Conservation (phyloP, 1,139 yeast genomes). For the Candida albicans region DNA sequence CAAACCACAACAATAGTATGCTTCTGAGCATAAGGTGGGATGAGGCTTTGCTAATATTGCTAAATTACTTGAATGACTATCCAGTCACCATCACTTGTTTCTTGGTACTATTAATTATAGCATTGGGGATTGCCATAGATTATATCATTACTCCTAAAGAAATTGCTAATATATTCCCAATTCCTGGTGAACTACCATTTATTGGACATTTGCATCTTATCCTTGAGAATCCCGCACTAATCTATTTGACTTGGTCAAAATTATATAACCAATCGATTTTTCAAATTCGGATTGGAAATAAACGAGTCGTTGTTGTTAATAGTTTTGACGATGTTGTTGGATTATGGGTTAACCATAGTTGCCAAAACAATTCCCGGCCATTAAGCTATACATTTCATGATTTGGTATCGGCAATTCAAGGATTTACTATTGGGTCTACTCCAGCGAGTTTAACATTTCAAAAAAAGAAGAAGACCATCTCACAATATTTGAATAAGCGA, state of each 20-base stretch:
- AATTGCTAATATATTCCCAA: slow-evolving; percentile 25
- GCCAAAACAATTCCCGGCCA: slow-evolving; percentile 68
- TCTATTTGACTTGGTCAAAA: slow-evolving; percentile 49
- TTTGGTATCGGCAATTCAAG: slow-evolving; percentile 60
- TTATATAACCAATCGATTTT: slow-evolving; percentile 47
- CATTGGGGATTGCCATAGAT: background rate
- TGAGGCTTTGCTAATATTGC: slow-evolving; percentile 1
- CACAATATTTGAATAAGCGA: slow-evolving; percentile 47
- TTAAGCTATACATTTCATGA: slow-evolving; percentile 65
- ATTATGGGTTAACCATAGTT: slow-evolving; percentile 55
- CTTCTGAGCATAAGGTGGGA: slow-evolving; percentile 4
- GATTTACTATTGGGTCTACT: slow-evolving; percentile 75
- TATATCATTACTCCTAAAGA: background rate
- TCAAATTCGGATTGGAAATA: slow-evolving; percentile 62
- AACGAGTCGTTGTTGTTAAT: slow-evolving; percentile 63
- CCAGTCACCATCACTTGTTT: background rate
- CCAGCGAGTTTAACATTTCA: slow-evolving; percentile 61
- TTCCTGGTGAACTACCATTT: slow-evolving; percentile 53
- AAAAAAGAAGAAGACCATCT: slow-evolving; percentile 54
- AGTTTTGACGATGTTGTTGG: slow-evolving; percentile 52
- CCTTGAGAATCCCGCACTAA: slow-evolving; percentile 50
- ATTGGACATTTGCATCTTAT: slow-evolving; percentile 54
- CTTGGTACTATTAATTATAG: background rate
- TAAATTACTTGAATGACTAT: background rate
- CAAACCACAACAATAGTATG: background rate